Conservation (phyloP, 768 basidiomycete species). For the Leccinum incarnatum region DNA sequence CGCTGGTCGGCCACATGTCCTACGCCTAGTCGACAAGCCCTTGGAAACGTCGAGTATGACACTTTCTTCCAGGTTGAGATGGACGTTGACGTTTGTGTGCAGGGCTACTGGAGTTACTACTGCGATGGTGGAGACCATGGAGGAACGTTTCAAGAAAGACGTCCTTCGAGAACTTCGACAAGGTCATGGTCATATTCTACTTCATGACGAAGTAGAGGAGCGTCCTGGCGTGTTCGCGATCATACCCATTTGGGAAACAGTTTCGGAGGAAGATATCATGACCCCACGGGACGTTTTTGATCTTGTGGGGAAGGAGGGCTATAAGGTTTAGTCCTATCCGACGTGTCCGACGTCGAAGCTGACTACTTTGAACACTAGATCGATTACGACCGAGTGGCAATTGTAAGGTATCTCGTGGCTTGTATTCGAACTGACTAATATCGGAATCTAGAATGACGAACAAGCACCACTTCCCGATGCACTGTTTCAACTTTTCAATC, state of each 20-base stretch:
- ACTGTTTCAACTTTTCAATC: slow-evolving; percentile 71
- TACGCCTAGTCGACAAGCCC: slow-evolving; percentile 83
- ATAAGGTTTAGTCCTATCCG: slow-evolving; percentile 40
- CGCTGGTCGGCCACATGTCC: slow-evolving; percentile 82
- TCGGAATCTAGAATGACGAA: slow-evolving; percentile 78
- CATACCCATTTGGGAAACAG: slow-evolving; percentile 92
- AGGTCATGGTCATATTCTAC: slow-evolving; percentile 71
- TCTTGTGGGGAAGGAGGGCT: slow-evolving; percentile 73
- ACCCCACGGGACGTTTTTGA: slow-evolving; percentile 83
- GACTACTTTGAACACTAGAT: slow-evolving; percentile 45
- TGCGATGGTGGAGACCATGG: slow-evolving; percentile 88
- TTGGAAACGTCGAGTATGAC: slow-evolving; percentile 87
- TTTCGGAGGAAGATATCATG: slow-evolving; percentile 77
- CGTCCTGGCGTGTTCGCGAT: slow-evolving; percentile 86
- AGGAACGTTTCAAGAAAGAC: slow-evolving; percentile 82
- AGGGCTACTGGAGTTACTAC: slow-evolving; percentile 95
- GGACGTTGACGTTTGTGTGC: neutral
- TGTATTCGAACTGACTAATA: slow-evolving; percentile 4
- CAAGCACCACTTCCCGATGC: slow-evolving; percentile 92
- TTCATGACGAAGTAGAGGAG: slow-evolving; percentile 96
- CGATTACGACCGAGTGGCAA: slow-evolving; percentile 84
- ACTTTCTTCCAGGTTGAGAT: neutral
- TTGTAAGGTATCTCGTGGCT: slow-evolving; percentile 49
- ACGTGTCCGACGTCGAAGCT: neutral
- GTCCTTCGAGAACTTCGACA: slow-evolving; percentile 76